Evolutionary conservation across 208 protist genomes (phyloP), one percentile per base, ranked within the genome.

Genomic region (Wallacemonas sp.): DNA sequence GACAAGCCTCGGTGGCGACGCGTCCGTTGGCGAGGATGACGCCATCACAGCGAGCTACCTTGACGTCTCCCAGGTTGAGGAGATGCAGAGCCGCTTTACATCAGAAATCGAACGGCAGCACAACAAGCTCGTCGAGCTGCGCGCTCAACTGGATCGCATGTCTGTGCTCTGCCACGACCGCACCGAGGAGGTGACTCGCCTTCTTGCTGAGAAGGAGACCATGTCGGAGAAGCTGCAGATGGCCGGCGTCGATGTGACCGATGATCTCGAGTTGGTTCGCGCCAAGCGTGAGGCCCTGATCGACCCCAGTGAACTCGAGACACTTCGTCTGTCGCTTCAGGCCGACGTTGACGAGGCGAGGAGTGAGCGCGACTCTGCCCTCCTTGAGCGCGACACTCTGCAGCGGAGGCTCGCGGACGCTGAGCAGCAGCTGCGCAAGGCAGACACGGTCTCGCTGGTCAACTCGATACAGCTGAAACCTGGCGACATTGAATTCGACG

Each of bases 1-100:
- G 43, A 70, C 66, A n/a, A 56, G 66, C 17, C 60, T 90, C 16
- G 85, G 85, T 34, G 82, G 75, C 17, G 43, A 58, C 6, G 72
- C 82, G 2, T 48, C 43, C n/a, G 62, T 73, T 26, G n/a, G 65
- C 6, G 74, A 74, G 4, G 65, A 72, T 26, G 87, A 89, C 34
- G 77, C 85, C 0, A 77, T 87, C 26, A 90, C 83, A 0, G 26
- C 52, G 17, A 58, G 52, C 32, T 95, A 82, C 47, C 69, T 95
- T 17, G 88, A 95, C 36, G 80, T 95, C 54, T 76, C 81, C 32
- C 88, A 95, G 73, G 83, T 92, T 49, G 85, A 95, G 63, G 88
- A 95, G 74, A 90, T 95, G 62, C 80, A 85, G 63, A 44, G 38
- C 1, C 73, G 70, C 21, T 65, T 90, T 39, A 66, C 82, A 55